Conservation (phyloP, 2,329 filamentous ascomycete species). For the Colletotrichum scovillei region DNA sequence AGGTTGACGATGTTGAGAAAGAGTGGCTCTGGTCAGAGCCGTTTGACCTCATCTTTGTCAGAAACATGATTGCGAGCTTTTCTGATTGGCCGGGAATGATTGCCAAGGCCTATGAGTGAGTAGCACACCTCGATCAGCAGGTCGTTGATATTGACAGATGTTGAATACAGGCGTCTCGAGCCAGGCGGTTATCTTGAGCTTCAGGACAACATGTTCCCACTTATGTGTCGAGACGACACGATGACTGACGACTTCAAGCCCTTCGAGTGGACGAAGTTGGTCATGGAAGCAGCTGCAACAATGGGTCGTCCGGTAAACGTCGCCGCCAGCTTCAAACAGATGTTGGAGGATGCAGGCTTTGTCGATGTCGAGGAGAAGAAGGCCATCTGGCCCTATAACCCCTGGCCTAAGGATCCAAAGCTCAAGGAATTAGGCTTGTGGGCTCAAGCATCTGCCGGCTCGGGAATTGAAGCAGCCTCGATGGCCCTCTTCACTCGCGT, state of each 20-base stretch:
- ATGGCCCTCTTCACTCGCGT: slow-evolving; percentile 48
- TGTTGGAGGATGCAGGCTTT: slow-evolving; percentile 58
- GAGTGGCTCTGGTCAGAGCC: slow-evolving; percentile 45
- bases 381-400: slow-evolving; percentile 61
- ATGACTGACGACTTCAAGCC: slow-evolving; percentile 42
- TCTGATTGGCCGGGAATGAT: slow-evolving; percentile 40
- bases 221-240: slow-evolving; percentile 46
- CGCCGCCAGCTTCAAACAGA: slow-evolving; percentile 44
- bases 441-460: slow-evolving; percentile 42
- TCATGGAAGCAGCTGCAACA: slow-evolving; percentile 41
- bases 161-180: slow-evolving; percentile 37
- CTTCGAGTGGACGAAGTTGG: slow-evolving; percentile 44
- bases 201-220: slow-evolving; percentile 41
- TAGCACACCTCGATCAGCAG: slow-evolving; percentile 38
- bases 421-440: slow-evolving; percentile 58
- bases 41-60: slow-evolving; percentile 49
- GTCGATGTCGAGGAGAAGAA: slow-evolving; percentile 55
- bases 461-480: slow-evolving; percentile 46
- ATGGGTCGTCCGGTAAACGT: not conserved
- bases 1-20: slow-evolving; percentile 49
- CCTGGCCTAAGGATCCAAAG: slow-evolving; percentile 62
- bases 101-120: slow-evolving; percentile 37
- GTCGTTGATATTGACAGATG: no score
- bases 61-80: slow-evolving; percentile 44
- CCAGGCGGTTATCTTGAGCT: slow-evolving; percentile 48